These are phyloP conservation scores for Ustilago esculenta DNA, from an alignment of 1,284 basidiomycete species.

Conservation along the genomic window DNA sequence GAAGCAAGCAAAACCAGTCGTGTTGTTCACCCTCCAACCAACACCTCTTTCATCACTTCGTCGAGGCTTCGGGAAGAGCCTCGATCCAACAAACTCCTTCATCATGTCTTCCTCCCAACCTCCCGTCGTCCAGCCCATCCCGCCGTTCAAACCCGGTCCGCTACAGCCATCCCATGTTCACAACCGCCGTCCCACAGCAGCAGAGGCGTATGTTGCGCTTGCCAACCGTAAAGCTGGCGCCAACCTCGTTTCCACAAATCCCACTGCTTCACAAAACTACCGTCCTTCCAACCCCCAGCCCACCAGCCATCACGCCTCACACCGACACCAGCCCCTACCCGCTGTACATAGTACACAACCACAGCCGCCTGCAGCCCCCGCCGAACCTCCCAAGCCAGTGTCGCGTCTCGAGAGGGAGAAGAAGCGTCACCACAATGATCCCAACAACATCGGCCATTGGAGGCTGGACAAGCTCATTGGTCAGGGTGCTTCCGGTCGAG, in stretches of 20 bases:
- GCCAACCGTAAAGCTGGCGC: constrained; percentile 43
- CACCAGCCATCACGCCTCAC: constrained; percentile 38
- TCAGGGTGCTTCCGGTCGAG: constrained; percentile 82
- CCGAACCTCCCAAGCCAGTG: constrained; percentile 44
- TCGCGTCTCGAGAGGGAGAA: constrained; percentile 64
- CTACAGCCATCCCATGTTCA: constrained; percentile 40
- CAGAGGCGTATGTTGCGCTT: constrained; percentile 40
- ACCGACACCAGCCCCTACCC: constrained; percentile 32
- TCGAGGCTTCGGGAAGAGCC: constrained; percentile 22
- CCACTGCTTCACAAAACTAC: constrained; percentile 38
- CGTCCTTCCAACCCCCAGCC: constrained; percentile 25
- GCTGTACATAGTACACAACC: constrained; percentile 37
- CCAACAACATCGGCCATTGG: constrained; percentile 82
- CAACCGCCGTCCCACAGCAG: constrained; percentile 40
- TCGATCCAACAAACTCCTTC: neutral
- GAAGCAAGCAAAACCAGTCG: no score
- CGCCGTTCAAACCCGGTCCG: constrained; percentile 47
- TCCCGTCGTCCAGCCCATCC: constrained; percentile 41
- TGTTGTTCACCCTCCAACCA: neutral
- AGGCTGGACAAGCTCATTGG: constrained; percentile 92
- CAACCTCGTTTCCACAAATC: constrained; percentile 34
- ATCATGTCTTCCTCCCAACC: constrained; percentile 42
- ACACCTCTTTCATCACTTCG: neutral
- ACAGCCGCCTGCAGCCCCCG: constrained; percentile 14
- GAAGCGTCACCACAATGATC: constrained; percentile 68